A percentile compares a stretch with the other conserved stretches of the same genome.
phyloP scores from a whole-genome alignment of 345 rosid genomes.

The Eutrema japonicum region DNA sequence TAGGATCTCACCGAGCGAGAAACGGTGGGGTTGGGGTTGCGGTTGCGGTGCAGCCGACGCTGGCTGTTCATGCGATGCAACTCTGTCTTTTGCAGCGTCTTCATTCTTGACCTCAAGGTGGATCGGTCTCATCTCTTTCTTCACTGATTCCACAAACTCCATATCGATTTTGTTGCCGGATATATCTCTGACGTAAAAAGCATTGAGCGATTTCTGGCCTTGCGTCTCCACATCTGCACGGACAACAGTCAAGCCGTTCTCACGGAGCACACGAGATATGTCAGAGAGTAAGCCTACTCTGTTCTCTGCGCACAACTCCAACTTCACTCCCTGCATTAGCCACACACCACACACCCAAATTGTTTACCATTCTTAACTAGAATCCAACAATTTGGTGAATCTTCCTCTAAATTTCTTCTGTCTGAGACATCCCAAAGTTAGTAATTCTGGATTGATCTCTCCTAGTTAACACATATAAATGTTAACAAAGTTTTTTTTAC shows the following conservation, averaged over 20 bases:
- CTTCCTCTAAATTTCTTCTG: constrained; percentile 47
- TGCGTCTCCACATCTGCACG: constrained; percentile 71
- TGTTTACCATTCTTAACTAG: constrained; percentile 46
- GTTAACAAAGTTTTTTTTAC: constrained; percentile 18
- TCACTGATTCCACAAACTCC: constrained; percentile 63
- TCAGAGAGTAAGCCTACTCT: constrained; percentile 69
- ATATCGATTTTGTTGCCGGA: constrained; percentile 62
- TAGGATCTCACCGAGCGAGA: constrained; percentile 57
- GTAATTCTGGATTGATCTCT: constrained; percentile 52
- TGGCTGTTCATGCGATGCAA: constrained; percentile 1
- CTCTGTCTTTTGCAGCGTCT: constrained; percentile 2
- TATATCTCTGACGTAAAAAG: constrained; percentile 59
- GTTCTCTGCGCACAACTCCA: constrained; percentile 64
- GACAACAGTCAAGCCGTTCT: constrained; percentile 67
- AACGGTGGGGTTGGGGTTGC: constrained; percentile 33
- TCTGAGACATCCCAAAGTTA: constrained; percentile 44
- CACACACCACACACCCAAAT: constrained; percentile 39
- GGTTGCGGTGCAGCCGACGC: constrained; percentile 17
- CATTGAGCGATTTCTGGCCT: constrained; percentile 60
- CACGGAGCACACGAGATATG: constrained; percentile 66
- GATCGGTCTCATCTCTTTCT: constrained; percentile 66
- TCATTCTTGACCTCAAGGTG: constrained; percentile 55
- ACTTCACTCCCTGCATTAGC: constrained; percentile 58
- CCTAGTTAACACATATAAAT: background rate
- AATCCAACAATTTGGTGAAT: constrained; percentile 62